These are phyloP conservation scores for Quercus lobata DNA, from an alignment of 331 rosid species.

Conservation along the genomic window DNA sequence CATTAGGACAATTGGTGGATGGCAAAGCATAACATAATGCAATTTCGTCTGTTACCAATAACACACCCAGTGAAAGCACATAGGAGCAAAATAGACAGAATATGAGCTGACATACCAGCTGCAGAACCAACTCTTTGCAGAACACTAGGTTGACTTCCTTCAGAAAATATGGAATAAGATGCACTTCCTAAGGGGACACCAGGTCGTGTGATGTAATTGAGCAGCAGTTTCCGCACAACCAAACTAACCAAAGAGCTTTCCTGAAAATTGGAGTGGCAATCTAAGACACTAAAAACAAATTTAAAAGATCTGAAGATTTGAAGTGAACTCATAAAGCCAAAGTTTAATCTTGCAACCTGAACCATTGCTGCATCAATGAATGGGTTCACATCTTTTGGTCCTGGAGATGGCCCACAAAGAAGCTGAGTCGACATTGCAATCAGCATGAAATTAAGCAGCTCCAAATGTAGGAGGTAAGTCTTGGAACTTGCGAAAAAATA, in stretches of 20 bases:
- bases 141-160: conserved; percentile 84
- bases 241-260: conserved; percentile 67
- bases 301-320: conserved; percentile 5
- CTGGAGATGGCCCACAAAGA: conserved; percentile 95
- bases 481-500: conserved; percentile 40
- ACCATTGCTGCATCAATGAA: conserved; percentile 90
- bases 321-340: conserved; percentile 13
- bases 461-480: conserved; percentile 75
- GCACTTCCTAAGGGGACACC: conserved; percentile 49
- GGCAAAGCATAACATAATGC: conserved; percentile 1
- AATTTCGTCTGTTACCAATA: not conserved
- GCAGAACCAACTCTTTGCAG: conserved; percentile 95
- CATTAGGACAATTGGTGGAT: not conserved
- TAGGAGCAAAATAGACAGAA: not conserved
- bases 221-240: conserved; percentile 69
- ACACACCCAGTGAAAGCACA: not conserved
- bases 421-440: conserved; percentile 97
- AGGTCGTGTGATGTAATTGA: conserved; percentile 61
- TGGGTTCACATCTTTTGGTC: conserved; percentile 77
- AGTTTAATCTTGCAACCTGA: conserved; percentile 63
- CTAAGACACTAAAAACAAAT: conserved; percentile 18
- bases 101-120: conserved; percentile 57
- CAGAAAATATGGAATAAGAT: conserved; percentile 68
- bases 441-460: conserved; percentile 91
- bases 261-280: conserved; percentile 48